Conservation (phyloP, 2,329 filamentous ascomycete species). For the Ceratocystis eucalypticola region DNA sequence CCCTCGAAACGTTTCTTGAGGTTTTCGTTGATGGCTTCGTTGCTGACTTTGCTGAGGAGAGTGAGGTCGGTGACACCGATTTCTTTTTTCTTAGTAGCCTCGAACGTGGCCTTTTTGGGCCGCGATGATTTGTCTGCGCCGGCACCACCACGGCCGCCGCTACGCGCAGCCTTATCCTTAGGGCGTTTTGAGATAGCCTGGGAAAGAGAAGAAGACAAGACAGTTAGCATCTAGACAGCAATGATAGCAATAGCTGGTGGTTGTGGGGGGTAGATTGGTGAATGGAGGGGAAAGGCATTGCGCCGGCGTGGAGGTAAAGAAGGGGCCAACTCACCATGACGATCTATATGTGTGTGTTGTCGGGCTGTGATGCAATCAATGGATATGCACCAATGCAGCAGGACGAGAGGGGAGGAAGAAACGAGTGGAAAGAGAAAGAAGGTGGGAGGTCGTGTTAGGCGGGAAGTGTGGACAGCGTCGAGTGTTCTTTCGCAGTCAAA, state of each 20-base stretch:
- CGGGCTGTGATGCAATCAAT: neutral
- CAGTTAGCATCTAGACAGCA: neutral
- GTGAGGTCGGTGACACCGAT: conserved; percentile 97
- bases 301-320: neutral
- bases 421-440: neutral
- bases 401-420: neutral
- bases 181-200: conserved; percentile 38
- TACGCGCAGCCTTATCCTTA: conserved; percentile 35
- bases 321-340: neutral
- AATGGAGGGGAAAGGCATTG: neutral
- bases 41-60: conserved; percentile 93
- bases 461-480: too few species aligned
- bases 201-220: neutral
- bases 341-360: conserved; percentile 5
- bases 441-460: neutral
- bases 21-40: conserved; percentile 98
- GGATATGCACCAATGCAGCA: neutral
- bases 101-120: conserved; percentile 91
- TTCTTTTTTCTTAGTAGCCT: conserved; percentile 96
- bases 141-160: conserved; percentile 23
- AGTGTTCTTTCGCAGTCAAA: too few species aligned
- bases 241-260: neutral
- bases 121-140: conserved; percentile 37
- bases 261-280: neutral
- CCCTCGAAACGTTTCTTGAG: conserved; percentile 96